These are phyloP conservation scores for Apiosordaria backusii DNA, from an alignment of 495 filamentous ascomycete species.

Conservation along the genomic window DNA sequence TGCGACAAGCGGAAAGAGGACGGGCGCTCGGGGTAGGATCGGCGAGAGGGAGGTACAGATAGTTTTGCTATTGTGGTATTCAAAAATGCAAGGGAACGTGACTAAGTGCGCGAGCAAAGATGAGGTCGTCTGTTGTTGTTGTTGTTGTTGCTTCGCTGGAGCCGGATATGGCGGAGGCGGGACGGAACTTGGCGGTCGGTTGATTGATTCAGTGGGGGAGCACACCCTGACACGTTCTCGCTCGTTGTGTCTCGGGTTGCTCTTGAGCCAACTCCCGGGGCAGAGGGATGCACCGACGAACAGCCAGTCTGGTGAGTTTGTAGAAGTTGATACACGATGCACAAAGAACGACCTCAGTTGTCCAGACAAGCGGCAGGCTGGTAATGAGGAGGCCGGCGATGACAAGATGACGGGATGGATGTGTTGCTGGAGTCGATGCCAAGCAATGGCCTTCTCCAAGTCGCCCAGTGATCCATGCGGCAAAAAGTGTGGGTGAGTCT, in stretches of 20 bases:
- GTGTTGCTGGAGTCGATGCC: background rate
- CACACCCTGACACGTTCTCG: background rate
- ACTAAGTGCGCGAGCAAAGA: background rate
- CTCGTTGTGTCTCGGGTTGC: background rate
- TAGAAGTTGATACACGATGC: background rate
- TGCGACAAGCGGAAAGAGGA: background rate
- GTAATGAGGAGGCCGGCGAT: background rate
- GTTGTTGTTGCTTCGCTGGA: background rate
- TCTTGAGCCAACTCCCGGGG: background rate
- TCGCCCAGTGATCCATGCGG: background rate
- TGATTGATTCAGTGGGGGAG: background rate
- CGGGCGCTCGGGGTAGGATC: background rate
- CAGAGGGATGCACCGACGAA: background rate
- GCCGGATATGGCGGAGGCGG: slow-evolving; percentile 19
- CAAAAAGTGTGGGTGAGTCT: background rate
- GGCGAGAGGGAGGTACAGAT: background rate
- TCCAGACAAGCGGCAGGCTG: background rate
- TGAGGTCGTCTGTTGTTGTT: background rate
- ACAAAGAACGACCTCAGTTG: background rate
- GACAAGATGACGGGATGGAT: background rate
- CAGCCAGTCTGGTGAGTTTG: too few species aligned
- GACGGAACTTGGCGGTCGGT: slow-evolving; percentile 2
- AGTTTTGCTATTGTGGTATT: background rate
- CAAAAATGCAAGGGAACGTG: background rate
- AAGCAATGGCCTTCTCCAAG: background rate